These are phyloP conservation scores for Rhodotorula paludigena DNA, from an alignment of 768 basidiomycete genomes.

Conservation along the genomic window DNA sequence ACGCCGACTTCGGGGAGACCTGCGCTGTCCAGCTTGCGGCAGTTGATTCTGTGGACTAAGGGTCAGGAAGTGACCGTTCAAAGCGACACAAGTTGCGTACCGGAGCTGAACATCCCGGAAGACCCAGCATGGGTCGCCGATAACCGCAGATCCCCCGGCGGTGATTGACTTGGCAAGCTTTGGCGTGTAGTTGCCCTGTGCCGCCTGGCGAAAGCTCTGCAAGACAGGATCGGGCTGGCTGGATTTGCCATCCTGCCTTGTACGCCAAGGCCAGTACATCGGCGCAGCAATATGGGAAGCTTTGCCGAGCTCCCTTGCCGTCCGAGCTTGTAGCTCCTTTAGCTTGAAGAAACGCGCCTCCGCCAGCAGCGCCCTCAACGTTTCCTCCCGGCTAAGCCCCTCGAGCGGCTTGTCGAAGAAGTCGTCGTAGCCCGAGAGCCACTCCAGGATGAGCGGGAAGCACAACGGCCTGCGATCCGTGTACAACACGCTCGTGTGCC, in stretches of 20 bases:
- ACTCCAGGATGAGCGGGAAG: slow-evolving; percentile 5
- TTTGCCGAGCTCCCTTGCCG: not conserved
- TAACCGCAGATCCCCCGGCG: too few relatives aligned
- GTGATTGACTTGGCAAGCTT: too few relatives aligned
- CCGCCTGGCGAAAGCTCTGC: too few relatives aligned
- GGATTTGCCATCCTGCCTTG: too few relatives aligned
- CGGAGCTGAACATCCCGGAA: too few relatives aligned
- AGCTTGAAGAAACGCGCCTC: slow-evolving; percentile 8
- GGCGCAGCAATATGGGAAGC: too few relatives aligned
- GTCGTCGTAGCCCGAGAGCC: slow-evolving; percentile 2
- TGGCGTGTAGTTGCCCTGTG: too few relatives aligned
- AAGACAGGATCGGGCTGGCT: too few relatives aligned
- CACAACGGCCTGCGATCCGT: not conserved
- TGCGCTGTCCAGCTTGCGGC: not conserved
- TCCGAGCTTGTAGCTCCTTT: not conserved
- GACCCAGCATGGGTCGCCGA: too few relatives aligned
- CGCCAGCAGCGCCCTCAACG: not conserved
- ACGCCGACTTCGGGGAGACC: not conserved
- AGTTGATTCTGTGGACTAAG: not conserved
- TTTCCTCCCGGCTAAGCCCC: not conserved
- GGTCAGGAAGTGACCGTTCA: too few relatives aligned
- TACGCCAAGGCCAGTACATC: too few relatives aligned
- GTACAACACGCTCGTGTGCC: not conserved
- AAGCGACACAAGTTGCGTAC: too few relatives aligned
- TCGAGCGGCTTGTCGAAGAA: not conserved